Conservation (phyloP, 1,284 basidiomycete species). For the Golubevia pallescens region DNA sequence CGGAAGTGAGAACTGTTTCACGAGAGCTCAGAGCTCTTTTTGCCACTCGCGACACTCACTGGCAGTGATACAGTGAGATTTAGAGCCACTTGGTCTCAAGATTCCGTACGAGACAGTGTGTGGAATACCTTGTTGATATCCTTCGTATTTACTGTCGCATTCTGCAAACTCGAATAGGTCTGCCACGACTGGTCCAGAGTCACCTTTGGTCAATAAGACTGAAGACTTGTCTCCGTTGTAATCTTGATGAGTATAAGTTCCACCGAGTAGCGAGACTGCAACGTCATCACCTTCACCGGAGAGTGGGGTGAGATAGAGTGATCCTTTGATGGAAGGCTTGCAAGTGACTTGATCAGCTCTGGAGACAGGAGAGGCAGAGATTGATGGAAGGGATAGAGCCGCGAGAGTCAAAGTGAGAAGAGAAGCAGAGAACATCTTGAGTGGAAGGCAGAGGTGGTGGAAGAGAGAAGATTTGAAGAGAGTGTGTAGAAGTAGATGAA, state of each 20-base stretch:
- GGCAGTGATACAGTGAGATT: too few relatives aligned
- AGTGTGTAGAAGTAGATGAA: too few relatives aligned
- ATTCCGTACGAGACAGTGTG: background rate
- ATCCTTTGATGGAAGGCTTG: background rate
- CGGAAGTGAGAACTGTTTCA: too few relatives aligned
- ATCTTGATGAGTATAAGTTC: background rate
- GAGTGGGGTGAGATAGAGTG: background rate
- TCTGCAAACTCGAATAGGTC: background rate
- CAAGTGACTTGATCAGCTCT: background rate
- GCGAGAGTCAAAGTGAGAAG: too few relatives aligned
- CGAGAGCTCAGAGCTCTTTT: too few relatives aligned
- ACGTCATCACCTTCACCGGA: background rate
- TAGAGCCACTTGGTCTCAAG: background rate
- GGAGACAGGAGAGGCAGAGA: background rate
- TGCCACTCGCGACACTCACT: too few relatives aligned
- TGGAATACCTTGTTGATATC: background rate
- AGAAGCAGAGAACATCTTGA: too few relatives aligned
- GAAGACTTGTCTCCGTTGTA: background rate
- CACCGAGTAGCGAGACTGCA: background rate
- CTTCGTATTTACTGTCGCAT: background rate
- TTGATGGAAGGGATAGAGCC: too few relatives aligned
- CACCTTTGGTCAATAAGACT: background rate
- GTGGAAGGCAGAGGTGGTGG: too few relatives aligned
- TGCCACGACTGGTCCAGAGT: background rate
- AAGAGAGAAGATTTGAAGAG: too few relatives aligned